Evolutionary conservation across 768 basidiomycete genomes (phyloP).

Genomic region (Xerocomellus amylosporus): DNA sequence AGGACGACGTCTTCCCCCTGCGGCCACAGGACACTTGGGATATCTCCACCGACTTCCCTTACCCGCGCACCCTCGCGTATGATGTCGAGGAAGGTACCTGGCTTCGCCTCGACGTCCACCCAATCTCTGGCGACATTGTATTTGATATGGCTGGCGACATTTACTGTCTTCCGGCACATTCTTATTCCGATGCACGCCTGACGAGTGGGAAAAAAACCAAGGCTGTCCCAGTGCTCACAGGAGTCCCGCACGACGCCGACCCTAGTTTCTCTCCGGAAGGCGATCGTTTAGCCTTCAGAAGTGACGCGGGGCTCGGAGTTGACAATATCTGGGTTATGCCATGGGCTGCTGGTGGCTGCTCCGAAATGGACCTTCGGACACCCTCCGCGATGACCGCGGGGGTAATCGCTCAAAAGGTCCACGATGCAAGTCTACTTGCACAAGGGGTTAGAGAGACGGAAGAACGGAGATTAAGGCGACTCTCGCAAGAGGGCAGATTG

Average conservation of each 20-base stretch:
- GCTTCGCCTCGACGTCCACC: constrained; percentile 71
- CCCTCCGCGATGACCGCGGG: constrained; percentile 31
- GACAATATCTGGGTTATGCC: constrained; percentile 73
- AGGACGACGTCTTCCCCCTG: constrained; percentile 60
- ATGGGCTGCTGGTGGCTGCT: constrained; percentile 57
- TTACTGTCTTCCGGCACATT: constrained; percentile 58
- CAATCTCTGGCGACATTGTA: constrained; percentile 64
- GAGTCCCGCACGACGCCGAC: constrained; percentile 68
- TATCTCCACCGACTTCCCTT: constrained; percentile 72
- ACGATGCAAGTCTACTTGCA: constrained; percentile 48
- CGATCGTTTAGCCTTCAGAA: constrained; percentile 61
- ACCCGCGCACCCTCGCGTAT: constrained; percentile 62
- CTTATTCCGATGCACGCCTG: constrained; percentile 34
- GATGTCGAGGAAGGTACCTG: constrained; percentile 74
- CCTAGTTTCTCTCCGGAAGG: constrained; percentile 72
- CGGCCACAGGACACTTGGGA: constrained; percentile 59
- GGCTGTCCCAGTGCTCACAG: constrained; percentile 59
- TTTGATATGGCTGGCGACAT: constrained; percentile 76
- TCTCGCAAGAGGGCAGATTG: constrained; percentile 58
- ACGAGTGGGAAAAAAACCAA: constrained; percentile 25
- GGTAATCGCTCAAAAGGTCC: constrained; percentile 36
- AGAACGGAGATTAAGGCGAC: constrained; percentile 45
- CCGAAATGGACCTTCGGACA: constrained; percentile 52
- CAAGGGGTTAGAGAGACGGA: constrained; percentile 50
- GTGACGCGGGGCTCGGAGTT: constrained; percentile 68